These are phyloP conservation scores for Setaria viridis DNA, from an alignment of 202 grass and related monocot genomes.

Conservation along the genomic window DNA sequence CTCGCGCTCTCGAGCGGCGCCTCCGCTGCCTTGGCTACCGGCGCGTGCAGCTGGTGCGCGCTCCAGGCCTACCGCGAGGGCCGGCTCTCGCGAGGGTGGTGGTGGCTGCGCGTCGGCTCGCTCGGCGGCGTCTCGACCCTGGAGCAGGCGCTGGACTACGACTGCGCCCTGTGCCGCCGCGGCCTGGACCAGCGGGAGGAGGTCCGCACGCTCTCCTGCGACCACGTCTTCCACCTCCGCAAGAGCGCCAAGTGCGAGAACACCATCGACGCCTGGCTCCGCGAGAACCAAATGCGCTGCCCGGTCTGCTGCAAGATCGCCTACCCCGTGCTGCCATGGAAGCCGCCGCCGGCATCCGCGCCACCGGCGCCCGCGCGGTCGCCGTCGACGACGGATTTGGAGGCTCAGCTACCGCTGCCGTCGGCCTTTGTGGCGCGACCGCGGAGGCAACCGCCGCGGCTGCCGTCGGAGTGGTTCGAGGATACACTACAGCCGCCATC, in stretches of 20 bases:
- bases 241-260: neutral
- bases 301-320: neutral
- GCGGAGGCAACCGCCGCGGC: neutral
- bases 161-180: neutral
- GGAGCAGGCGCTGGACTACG: neutral
- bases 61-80: neutral
- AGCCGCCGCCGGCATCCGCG: neutral
- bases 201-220: slow-evolving; percentile 35
- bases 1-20: no score
- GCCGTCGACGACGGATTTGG: neutral
- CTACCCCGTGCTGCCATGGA: neutral
- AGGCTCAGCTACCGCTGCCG: neutral
- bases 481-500: neutral
- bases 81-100: neutral
- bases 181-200: neutral
- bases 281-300: neutral
- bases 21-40: no score
- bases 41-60: neutral
- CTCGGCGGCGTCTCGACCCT: slow-evolving; percentile 37
- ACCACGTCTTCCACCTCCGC: slow-evolving; percentile 15
- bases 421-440: neutral
- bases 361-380: neutral
- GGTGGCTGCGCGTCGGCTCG: neutral
- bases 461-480: neutral
- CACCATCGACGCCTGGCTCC: neutral